Conservation (phyloP, 345 rosid genomes). For the Laguncularia racemosa region DNA sequence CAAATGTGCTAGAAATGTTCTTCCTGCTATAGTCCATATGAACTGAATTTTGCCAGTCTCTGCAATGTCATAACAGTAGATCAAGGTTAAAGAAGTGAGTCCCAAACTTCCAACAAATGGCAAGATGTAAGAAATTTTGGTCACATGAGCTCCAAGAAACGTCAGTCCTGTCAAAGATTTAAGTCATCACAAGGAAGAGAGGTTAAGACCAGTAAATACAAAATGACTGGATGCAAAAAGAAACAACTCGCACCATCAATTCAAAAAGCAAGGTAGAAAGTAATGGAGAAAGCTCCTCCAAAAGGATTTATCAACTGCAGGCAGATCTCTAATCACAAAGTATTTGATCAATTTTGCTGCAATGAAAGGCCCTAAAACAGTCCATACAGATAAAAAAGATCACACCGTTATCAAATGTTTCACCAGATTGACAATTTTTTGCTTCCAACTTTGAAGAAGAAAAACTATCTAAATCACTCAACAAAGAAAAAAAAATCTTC, state of each 20-base stretch:
- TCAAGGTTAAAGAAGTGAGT: constrained; percentile 99
- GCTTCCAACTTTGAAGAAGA: too few species aligned
- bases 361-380: too few species aligned
- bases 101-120: constrained; percentile 99
- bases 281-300: neutral
- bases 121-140: constrained; percentile 96
- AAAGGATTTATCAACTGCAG: too few species aligned
- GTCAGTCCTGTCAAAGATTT: constrained; percentile 76
- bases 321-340: too few species aligned
- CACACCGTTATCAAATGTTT: too few species aligned
- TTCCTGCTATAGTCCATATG: constrained; percentile 10
- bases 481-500: too few species aligned
- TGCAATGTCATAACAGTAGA: constrained; percentile 99
- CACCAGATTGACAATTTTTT: too few species aligned
- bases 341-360: too few species aligned
- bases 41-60: constrained; percentile 46
- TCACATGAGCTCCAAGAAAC: constrained; percentile 87
- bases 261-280: neutral
- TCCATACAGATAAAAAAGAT: too few species aligned
- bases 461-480: too few species aligned
- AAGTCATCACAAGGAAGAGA: constrained; percentile 37
- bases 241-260: neutral
- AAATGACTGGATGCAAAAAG: constrained; percentile 13
- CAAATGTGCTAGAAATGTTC: too few species aligned
- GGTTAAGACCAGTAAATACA: constrained; percentile 32